Evolutionary conservation across 2,329 filamentous ascomycete species (phyloP), one percentile per base, ranked within the genome.

Genomic region (Pseudopithomyces maydicus): DNA sequence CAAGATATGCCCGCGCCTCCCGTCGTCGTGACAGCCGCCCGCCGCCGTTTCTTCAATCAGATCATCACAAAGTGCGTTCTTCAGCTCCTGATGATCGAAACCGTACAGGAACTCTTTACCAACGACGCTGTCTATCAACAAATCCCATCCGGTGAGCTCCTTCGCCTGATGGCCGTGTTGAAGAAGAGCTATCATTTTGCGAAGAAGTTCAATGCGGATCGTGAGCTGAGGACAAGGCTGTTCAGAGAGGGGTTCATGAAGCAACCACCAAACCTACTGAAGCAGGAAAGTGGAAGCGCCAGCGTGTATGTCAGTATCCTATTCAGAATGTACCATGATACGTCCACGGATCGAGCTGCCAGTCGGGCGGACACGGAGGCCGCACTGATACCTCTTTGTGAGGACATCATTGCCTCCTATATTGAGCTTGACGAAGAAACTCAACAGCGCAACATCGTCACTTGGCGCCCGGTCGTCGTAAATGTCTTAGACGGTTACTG

Each of bases 161-260:
- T 99, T 19, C 88, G 93, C 2, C 83, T 99, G 14, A 99, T 99
- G 96, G 87, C 86, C 1, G 84, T 99, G 1, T 83, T 99, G 29
- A 99, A 99, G 79, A 95, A 96, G 73, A 95, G 90, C 26, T 99
- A 97, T 78, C 88, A 96, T 57, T 99, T 99, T 67, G 95, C 96
- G 43, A 93, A 96, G 71, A 90, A 90, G 67, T 99, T 99, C 83
- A 99, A 99, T 76, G 92, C 92, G 62, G 93, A 99, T 78, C 96
- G 97, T 77, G 95, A 98, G 65, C 82, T 99, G 36, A 88, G 95
- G 44, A 96, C 96, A 84, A 87, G 91, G 17, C 83, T 99, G 17
- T 99, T 96, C 92, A 85, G 92, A 49, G 95, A 99, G 75, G 95
- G 96, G 0, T 99, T 99, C 82, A 99, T 99, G 95, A 97, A 96